Evolutionary conservation across 352 stramenopile genomes (phyloP).

Genomic region (Phytophthora idaei): DNA sequence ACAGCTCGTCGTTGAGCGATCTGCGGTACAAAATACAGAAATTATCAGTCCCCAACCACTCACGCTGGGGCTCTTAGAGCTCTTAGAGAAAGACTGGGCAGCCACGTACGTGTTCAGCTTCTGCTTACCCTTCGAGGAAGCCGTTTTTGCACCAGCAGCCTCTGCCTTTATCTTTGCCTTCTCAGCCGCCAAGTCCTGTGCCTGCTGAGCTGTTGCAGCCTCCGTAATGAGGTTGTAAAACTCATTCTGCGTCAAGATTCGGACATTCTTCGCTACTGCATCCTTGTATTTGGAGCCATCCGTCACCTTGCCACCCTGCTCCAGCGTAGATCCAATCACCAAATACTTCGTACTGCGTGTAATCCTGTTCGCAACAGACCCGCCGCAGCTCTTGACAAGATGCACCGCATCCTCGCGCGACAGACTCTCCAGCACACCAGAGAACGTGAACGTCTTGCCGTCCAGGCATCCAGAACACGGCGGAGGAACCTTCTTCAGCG

Average conservation of each 20-base stretch:
- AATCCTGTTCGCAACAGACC: conserved; percentile 64
- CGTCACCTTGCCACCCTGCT: conserved; percentile 68
- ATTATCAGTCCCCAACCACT: conserved; percentile 3
- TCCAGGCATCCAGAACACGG: conserved; percentile 73
- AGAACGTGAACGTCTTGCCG: conserved; percentile 80
- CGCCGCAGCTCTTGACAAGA: conserved; percentile 81
- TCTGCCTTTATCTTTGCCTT: conserved; percentile 64
- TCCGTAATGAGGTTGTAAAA: conserved; percentile 89
- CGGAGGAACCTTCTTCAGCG: conserved; percentile 54
- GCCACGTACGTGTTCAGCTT: conserved; percentile 48
- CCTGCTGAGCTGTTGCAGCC: conserved; percentile 64
- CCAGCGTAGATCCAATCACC: conserved; percentile 67
- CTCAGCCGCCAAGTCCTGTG: conserved; percentile 57
- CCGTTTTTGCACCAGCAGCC: conserved; percentile 34
- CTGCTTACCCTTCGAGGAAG: conserved; percentile 63
- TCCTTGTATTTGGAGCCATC: conserved; percentile 90
- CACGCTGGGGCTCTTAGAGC: not conserved
- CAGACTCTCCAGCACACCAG: conserved; percentile 63
- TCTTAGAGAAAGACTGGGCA: not conserved
- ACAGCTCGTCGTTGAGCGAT: conserved; percentile 78
- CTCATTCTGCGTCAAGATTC: conserved; percentile 84
- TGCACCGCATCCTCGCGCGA: conserved; percentile 72
- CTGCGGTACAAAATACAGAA: conserved; percentile 18
- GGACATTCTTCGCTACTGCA: conserved; percentile 83
- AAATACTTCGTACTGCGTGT: conserved; percentile 81